Evolutionary conservation across 2,329 filamentous ascomycete genomes (phyloP).

Genomic region (Celoporthe dispersa): DNA sequence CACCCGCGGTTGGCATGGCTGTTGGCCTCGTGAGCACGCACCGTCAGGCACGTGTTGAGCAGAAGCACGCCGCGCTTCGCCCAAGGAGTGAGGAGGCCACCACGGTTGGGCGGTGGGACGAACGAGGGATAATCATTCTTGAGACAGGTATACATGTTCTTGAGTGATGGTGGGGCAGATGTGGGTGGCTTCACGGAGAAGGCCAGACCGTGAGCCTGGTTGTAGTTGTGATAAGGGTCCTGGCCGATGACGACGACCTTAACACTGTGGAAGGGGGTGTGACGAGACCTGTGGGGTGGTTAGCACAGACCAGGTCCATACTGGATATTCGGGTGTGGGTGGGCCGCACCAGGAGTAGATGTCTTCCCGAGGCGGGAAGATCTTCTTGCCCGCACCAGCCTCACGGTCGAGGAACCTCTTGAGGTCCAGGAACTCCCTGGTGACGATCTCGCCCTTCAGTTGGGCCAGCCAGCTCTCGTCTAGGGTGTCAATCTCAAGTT

Average conservation of each 20-base stretch:
- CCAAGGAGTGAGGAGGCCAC: slow-evolving; percentile 89
- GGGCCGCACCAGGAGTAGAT: slow-evolving; percentile 88
- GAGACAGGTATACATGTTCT: slow-evolving; percentile 91
- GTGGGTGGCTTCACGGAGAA: slow-evolving; percentile 94
- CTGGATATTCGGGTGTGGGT: background rate
- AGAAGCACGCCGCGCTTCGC: slow-evolving; percentile 90
- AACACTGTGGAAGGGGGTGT: slow-evolving; percentile 85
- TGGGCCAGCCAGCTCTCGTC: slow-evolving; percentile 89
- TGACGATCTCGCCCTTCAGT: slow-evolving; percentile 83
- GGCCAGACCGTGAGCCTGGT: slow-evolving; percentile 94
- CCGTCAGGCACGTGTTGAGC: slow-evolving; percentile 93
- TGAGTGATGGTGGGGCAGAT: slow-evolving; percentile 83
- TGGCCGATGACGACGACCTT: slow-evolving; percentile 94
- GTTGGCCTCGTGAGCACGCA: slow-evolving; percentile 86
- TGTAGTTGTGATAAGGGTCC: slow-evolving; percentile 94
- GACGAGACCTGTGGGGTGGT: slow-evolving; percentile 76
- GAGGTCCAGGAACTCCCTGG: slow-evolving; percentile 79
- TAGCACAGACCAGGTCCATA: slow-evolving; percentile 15
- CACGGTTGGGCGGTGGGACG: slow-evolving; percentile 72
- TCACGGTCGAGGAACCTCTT: slow-evolving; percentile 88
- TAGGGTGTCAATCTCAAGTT: slow-evolving; percentile 89
- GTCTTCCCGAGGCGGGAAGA: slow-evolving; percentile 87
- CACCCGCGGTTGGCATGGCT: slow-evolving; percentile 86
- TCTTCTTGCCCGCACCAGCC: slow-evolving; percentile 70
- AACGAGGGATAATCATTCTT: slow-evolving; percentile 88